Conservation (phyloP, 129 eudicot genomes). For the Ambrosia trifida region DNA sequence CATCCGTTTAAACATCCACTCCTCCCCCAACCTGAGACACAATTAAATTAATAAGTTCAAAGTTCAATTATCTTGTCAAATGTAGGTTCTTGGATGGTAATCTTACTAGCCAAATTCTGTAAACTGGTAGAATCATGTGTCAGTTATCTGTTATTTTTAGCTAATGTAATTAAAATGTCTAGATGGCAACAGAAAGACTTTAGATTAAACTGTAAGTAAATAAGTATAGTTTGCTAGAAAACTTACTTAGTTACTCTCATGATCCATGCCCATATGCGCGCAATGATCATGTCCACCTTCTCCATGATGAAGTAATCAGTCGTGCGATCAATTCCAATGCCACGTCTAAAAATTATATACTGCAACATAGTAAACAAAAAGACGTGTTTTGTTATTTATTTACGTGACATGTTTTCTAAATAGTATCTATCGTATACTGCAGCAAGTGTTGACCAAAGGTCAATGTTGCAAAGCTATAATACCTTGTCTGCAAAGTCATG, state of each 20-base stretch:
- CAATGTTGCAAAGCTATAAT: background rate
- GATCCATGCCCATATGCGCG: conserved; percentile 78
- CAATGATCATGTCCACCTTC: conserved; percentile 79
- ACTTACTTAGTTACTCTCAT: conserved; percentile 66
- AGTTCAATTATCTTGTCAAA: conserved; percentile 96
- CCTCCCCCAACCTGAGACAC: too few relatives aligned
- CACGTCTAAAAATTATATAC: conserved; percentile 92
- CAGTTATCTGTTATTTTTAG: background rate
- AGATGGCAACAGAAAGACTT: background rate
- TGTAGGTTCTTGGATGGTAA: conserved; percentile 93
- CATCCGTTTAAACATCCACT: too few relatives aligned
- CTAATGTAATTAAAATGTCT: background rate
- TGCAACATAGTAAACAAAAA: conserved; percentile 20
- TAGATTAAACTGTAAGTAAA: background rate
- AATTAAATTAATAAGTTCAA: too few relatives aligned
- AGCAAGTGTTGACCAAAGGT: too few relatives aligned
- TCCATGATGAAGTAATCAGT: conserved; percentile 75
- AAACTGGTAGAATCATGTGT: conserved; percentile 45
- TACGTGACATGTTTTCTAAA: too few relatives aligned
- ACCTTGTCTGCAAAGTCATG: conserved; percentile 97
- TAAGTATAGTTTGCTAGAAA: background rate
- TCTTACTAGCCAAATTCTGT: conserved; percentile 60
- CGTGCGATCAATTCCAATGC: conserved; percentile 87
- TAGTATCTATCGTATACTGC: too few relatives aligned
- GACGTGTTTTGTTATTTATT: too few relatives aligned